These are phyloP conservation scores for Pulveroboletus sp. DNA, from an alignment of 768 basidiomycete species.

Conservation along the genomic window DNA sequence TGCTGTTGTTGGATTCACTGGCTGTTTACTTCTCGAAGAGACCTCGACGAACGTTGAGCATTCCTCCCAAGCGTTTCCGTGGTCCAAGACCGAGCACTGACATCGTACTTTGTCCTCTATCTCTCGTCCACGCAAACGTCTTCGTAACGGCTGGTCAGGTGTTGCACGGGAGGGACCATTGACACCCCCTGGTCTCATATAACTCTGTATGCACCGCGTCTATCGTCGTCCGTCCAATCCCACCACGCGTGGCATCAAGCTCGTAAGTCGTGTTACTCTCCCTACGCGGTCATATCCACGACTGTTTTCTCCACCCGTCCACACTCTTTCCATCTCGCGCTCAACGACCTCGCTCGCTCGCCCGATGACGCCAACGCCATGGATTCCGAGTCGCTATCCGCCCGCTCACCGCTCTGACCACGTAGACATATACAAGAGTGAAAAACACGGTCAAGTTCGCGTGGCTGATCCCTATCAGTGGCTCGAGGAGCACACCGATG, in stretches of 20 bases:
- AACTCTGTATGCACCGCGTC: slow-evolving; percentile 5
- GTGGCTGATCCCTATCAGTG: slow-evolving; percentile 73
- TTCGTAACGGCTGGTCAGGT: slow-evolving; percentile 7
- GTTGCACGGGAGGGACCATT: slow-evolving; percentile 25
- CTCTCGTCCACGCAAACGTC: slow-evolving; percentile 3
- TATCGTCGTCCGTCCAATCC: slow-evolving; percentile 14
- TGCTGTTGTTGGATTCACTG: slow-evolving; percentile 25
- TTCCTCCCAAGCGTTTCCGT: no score
- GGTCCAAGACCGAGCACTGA: no score
- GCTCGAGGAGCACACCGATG: slow-evolving; percentile 60
- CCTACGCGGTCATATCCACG: slow-evolving; percentile 7
- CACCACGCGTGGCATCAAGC: slow-evolving; percentile 18
- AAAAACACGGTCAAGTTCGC: slow-evolving; percentile 52
- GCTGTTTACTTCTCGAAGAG: slow-evolving; percentile 9
- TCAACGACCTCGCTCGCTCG: slow-evolving; percentile 8
- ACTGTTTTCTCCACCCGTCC: background rate
- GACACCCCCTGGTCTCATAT: slow-evolving; percentile 29
- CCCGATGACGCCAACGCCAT: slow-evolving; percentile 41
- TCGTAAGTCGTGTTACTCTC: slow-evolving; percentile 17
- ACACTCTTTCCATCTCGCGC: background rate
- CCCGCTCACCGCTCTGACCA: slow-evolving; percentile 59
- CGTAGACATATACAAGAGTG: slow-evolving; percentile 65
- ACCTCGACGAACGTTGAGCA: no score
- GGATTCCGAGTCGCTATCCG: slow-evolving; percentile 61
- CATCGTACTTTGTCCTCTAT: background rate